Percentiles rank a stretch among this genome's conserved stretches.
phyloP scores from a whole-genome alignment of 192 early-diverging fungal genomes.

The Podochytrium sp. region DNA sequence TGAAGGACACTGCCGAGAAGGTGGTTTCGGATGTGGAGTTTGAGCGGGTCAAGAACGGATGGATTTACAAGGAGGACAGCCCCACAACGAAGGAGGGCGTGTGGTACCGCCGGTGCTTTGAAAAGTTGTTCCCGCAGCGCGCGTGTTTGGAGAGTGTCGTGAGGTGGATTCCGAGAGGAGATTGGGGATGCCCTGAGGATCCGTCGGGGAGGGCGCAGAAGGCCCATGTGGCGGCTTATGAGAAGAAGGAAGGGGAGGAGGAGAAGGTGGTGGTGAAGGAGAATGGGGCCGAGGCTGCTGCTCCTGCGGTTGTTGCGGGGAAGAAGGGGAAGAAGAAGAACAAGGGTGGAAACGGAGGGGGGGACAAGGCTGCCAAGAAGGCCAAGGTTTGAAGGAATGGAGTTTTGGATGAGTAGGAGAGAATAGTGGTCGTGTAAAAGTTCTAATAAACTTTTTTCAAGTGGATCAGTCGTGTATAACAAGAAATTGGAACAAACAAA shows the following conservation, averaged over 20 bases:
- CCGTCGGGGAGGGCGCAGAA: slow-evolving; percentile 97
- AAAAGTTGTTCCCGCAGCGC: slow-evolving; percentile 89
- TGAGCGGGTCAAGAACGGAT: slow-evolving; percentile 39
- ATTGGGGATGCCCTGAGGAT: slow-evolving; percentile 98
- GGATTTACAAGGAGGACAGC: slow-evolving; percentile 63
- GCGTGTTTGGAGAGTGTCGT: slow-evolving; percentile 90
- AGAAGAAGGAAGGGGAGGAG: slow-evolving; percentile 19
- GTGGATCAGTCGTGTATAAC: too few species aligned
- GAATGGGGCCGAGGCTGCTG: neutral
- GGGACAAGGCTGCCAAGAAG: slow-evolving; percentile 3
- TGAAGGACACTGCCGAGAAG: slow-evolving; percentile 73
- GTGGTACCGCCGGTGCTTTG: slow-evolving; percentile 92
- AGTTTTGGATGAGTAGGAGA: neutral
- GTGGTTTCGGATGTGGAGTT: slow-evolving; percentile 82
- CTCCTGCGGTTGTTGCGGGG: neutral
- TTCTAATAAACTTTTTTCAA: too few species aligned
- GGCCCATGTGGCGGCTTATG: slow-evolving; percentile 79
- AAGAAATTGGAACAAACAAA: too few species aligned
- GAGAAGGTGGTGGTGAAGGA: neutral
- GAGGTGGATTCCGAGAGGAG: slow-evolving; percentile 92
- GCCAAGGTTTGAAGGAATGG: slow-evolving; percentile 8
- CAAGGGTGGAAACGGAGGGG: neutral
- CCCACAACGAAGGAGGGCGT: slow-evolving; percentile 97
- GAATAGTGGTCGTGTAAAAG: too few species aligned
- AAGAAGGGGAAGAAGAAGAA: slow-evolving; percentile 1